A percentile compares a stretch with the other conserved stretches of the same genome.
Conservation (phyloP, 176 grass and related monocot species). For the Coix lacrymajobi region DNA sequence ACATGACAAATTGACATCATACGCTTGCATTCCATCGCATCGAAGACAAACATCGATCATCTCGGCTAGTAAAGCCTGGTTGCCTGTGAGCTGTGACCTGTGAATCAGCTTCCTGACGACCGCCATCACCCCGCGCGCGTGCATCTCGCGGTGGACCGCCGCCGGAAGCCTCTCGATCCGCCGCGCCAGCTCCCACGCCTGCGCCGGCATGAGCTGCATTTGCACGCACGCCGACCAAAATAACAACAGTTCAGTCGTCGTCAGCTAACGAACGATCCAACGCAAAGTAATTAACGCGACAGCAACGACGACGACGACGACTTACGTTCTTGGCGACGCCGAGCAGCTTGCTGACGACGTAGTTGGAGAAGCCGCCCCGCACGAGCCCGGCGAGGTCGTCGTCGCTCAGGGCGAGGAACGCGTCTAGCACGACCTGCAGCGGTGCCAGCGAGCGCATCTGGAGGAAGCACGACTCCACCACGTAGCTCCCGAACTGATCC, state of each 20-base stretch:
- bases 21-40: neutral
- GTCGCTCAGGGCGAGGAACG: neutral
- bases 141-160: neutral
- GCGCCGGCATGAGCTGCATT: neutral
- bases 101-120: slow-evolving; percentile 9
- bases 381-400: slow-evolving; percentile 15
- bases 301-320: no score
- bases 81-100: neutral
- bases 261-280: neutral
- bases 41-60: neutral
- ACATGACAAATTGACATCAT: neutral
- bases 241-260: neutral
- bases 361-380: slow-evolving; percentile 14
- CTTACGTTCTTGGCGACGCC: neutral
- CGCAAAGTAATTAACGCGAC: neutral
- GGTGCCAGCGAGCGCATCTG: neutral
- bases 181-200: slow-evolving; percentile 5
- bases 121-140: slow-evolving; percentile 13
- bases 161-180: slow-evolving; percentile 19
- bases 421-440: neutral
- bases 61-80: neutral
- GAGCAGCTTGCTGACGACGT: slow-evolving; percentile 35
- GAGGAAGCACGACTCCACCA: slow-evolving; percentile 38
- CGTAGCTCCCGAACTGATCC: slow-evolving; percentile 36
- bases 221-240: neutral